Base-by-base conservation (phyloP, 2,329 filamentous ascomycete species). In the Microdochium bolleyi region DNA sequence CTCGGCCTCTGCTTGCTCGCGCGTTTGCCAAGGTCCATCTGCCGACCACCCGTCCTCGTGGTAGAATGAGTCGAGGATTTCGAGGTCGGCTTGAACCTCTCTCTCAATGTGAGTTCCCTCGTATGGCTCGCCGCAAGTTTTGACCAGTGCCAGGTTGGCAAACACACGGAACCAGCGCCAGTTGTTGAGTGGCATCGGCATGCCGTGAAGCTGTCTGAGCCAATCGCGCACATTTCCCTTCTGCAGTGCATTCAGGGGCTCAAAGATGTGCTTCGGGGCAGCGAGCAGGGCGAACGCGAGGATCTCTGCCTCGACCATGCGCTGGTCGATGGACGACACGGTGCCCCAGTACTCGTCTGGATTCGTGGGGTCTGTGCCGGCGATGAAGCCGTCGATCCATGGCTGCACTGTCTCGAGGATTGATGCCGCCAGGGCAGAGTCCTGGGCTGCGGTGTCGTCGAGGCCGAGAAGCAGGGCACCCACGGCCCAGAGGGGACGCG, bases 281-380 rank as follows among this genome's bases (percentile, higher is more conserved):
- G 66, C 61, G 0, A 80, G 64, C 1, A 80, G 62, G 0, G 75
- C 74, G 57, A 73, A 77, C 0, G 74, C 70, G 3, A 80, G 67
- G 24, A 75, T 73, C 57, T 80, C 77, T 41, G 75, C 71, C 56
- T 80, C 77, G 0, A 80, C 77, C 77, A 80, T 80, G 2, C 75
- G 62, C 57, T 80, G 77, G 49, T 80, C 76, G 21, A 67, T 66
- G 3, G 75, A 60, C 0, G 65, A 62, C 2, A 79, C 68, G 1
- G 66, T 60, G 0, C 75, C 76, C 77, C 77, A 80, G 55, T 76
- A 80, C 24, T 72, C 70, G 0, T 56, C 38, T 19, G 66, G 59
- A 0, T 54, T 38, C 5, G 34, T 38, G 0, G 69, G 69, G 21
- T 73, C 64, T 0, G 65, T 66, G 3, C 70, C 70, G 2, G 58